Percentiles rank a stretch among this genome's conserved stretches.
phyloP scores from a whole-genome alignment of 73 alveolate species.

The Paramecium caudatum region DNA sequence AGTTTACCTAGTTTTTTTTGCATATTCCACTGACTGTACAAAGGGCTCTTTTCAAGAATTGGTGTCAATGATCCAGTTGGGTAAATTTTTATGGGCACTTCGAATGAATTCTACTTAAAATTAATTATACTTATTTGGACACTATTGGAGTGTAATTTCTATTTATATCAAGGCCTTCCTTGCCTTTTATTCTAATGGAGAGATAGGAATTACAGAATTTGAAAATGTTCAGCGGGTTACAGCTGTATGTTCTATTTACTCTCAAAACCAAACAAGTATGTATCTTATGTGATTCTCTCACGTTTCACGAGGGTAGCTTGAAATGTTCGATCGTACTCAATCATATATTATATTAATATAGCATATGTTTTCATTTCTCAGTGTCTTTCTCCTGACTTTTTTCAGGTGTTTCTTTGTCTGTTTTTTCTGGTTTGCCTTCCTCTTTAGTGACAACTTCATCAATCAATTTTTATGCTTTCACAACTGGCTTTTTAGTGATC shows the following conservation, averaged over 20 bases:
- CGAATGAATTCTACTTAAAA: slow-evolving; percentile 4
- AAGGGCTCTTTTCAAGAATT: not conserved
- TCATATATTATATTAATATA: slow-evolving; percentile 19
- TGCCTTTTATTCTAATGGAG: not conserved
- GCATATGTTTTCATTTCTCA: slow-evolving; percentile 9
- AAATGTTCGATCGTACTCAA: slow-evolving; percentile 7
- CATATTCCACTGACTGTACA: not conserved
- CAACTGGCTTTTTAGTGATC: slow-evolving; percentile 32
- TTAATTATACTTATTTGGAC: not conserved
- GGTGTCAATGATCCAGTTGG: slow-evolving; percentile 30
- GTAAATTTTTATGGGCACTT: slow-evolving; percentile 55
- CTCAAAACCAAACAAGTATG: not conserved
- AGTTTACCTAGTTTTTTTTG: slow-evolving; percentile 26
- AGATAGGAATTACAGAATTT: not conserved
- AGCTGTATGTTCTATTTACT: not conserved
- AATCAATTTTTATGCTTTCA: slow-evolving; percentile 31
- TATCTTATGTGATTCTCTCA: not conserved
- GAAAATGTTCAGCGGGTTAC: slow-evolving; percentile 18
- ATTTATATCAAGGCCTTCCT: slow-evolving; percentile 1
- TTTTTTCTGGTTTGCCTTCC: slow-evolving; percentile 7
- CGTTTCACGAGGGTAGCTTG: not conserved
- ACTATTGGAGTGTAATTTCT: slow-evolving; percentile 53
- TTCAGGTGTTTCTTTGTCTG: not conserved
- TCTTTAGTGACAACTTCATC: slow-evolving; percentile 41
- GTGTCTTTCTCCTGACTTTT: not conserved